Evolutionary conservation across 2,329 filamentous ascomycete species (phyloP).

Genomic region (Alternaria burnsii): DNA sequence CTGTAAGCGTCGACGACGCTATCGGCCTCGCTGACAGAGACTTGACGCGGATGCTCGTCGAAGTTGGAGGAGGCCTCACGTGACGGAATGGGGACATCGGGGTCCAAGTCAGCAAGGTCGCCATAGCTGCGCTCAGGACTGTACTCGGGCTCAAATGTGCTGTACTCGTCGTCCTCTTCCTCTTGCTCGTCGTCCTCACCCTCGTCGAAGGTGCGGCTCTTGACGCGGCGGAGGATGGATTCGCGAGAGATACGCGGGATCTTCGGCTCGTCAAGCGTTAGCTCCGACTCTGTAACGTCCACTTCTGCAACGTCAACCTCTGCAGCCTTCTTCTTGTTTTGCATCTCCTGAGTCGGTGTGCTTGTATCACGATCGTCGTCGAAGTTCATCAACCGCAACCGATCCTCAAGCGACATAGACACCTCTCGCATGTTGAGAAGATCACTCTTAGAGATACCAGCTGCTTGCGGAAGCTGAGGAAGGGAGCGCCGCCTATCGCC

Average conservation of each 20-base stretch:
- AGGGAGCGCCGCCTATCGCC: slow-evolving; percentile 72
- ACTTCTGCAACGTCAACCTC: slow-evolving; percentile 46
- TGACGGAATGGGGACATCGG: slow-evolving; percentile 88
- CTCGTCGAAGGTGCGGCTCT: slow-evolving; percentile 68
- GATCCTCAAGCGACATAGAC: slow-evolving; percentile 84
- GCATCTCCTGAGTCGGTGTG: slow-evolving; percentile 49
- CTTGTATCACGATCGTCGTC: slow-evolving; percentile 59
- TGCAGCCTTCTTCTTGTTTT: slow-evolving; percentile 36
- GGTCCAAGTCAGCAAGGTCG: slow-evolving; percentile 71
- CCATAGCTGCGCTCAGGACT: slow-evolving; percentile 64
- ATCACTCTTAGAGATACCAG: slow-evolving; percentile 76
- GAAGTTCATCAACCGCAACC: slow-evolving; percentile 87
- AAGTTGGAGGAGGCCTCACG: slow-evolving; percentile 73
- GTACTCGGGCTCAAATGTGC: slow-evolving; percentile 56
- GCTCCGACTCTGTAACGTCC: slow-evolving; percentile 43
- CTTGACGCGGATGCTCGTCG: slow-evolving; percentile 67
- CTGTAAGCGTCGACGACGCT: slow-evolving; percentile 67
- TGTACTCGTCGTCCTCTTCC: slow-evolving; percentile 37
- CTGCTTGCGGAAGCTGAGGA: slow-evolving; percentile 74
- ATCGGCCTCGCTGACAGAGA: slow-evolving; percentile 62
- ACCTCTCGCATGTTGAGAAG: slow-evolving; percentile 77
- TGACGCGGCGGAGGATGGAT: slow-evolving; percentile 88
- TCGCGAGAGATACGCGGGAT: slow-evolving; percentile 88
- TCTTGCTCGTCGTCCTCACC: slow-evolving; percentile 55
- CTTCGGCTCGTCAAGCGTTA: slow-evolving; percentile 63